Evolutionary conservation across 2,329 filamentous ascomycete genomes (phyloP).

Genomic region (Fusarium foetens): DNA sequence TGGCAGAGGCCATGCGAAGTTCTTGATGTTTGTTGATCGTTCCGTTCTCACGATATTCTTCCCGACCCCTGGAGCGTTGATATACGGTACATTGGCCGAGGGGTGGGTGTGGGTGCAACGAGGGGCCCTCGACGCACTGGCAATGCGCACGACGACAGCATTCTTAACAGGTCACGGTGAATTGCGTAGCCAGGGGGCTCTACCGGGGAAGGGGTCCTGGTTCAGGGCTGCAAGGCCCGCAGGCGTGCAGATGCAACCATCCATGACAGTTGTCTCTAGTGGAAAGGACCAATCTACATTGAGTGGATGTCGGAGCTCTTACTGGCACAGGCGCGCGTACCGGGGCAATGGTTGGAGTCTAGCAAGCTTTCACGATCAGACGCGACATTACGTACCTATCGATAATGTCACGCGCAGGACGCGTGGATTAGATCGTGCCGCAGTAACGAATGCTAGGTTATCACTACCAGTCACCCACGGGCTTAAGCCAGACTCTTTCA

Average conservation of each 20-base stretch:
- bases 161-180: slow-evolving; percentile 36
- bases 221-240: slow-evolving; percentile 42
- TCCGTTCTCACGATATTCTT: slow-evolving; percentile 1
- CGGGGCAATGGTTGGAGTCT: slow-evolving; percentile 40
- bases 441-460: slow-evolving; percentile 4
- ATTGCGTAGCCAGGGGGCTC: slow-evolving; percentile 36
- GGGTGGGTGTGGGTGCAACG: slow-evolving; percentile 35
- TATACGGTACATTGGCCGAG: slow-evolving; percentile 39
- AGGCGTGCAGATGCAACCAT: slow-evolving; percentile 41
- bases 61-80: slow-evolving; percentile 38
- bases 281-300: slow-evolving; percentile 37
- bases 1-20: slow-evolving; percentile 12
- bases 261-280: slow-evolving; percentile 39
- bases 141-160: slow-evolving; percentile 27
- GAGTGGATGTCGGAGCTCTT: slow-evolving; percentile 35
- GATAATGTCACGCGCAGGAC: slow-evolving; percentile 36
- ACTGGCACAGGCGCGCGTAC: slow-evolving; percentile 42
- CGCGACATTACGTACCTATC: slow-evolving; percentile 38
- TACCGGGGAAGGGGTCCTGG: slow-evolving; percentile 40
- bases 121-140: slow-evolving; percentile 10
- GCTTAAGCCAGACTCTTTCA: slow-evolving; percentile 26
- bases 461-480: not conserved
- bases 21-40: slow-evolving; percentile 9
- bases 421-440: slow-evolving; percentile 32
- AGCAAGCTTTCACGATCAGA: slow-evolving; percentile 38